These are phyloP conservation scores for Hawksworthiomyces lignivorus DNA, from an alignment of 2,329 filamentous ascomycete genomes.

Conservation along the genomic window DNA sequence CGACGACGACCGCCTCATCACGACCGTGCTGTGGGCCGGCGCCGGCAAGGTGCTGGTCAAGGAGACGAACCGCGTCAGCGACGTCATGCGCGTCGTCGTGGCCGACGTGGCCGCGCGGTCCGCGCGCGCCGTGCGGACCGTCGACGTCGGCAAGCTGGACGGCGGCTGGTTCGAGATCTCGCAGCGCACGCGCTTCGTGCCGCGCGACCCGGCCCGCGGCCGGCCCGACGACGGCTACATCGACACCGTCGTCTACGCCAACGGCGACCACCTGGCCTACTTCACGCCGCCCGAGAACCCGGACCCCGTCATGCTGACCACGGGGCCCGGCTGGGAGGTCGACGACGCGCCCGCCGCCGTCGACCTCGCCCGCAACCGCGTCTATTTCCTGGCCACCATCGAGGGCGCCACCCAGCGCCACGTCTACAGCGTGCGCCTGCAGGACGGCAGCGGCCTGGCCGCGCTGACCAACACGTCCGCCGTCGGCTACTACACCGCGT, in stretches of 20 bases:
- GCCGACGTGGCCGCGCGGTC: slow-evolving; percentile 68
- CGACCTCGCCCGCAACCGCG: slow-evolving; percentile 74
- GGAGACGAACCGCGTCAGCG: slow-evolving; percentile 90
- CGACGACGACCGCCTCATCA: slow-evolving; percentile 81
- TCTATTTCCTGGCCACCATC: slow-evolving; percentile 86
- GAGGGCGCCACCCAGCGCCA: slow-evolving; percentile 85
- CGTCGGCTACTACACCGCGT: slow-evolving; percentile 72
- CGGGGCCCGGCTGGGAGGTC: slow-evolving; percentile 80
- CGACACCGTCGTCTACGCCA: slow-evolving; percentile 78
- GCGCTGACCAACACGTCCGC: slow-evolving; percentile 65
- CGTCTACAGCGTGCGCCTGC: slow-evolving; percentile 78
- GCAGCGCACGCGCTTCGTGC: slow-evolving; percentile 76
- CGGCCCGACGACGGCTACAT: slow-evolving; percentile 83
- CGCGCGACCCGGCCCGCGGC: slow-evolving; percentile 69
- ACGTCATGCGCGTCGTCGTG: slow-evolving; percentile 78
- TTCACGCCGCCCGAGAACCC: slow-evolving; percentile 81
- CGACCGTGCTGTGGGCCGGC: slow-evolving; percentile 86
- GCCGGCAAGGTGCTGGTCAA: slow-evolving; percentile 70
- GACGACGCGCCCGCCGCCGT: slow-evolving; percentile 76
- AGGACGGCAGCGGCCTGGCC: slow-evolving; percentile 67
- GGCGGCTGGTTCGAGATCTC: slow-evolving; percentile 97
- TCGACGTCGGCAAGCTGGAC: slow-evolving; percentile 77
- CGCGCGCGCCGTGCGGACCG: slow-evolving; percentile 70
- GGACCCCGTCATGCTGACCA: slow-evolving; percentile 77
- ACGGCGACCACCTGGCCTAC: slow-evolving; percentile 87